Base-by-base conservation (phyloP, 2,329 filamentous ascomycete species). In the Phoma sp. region DNA sequence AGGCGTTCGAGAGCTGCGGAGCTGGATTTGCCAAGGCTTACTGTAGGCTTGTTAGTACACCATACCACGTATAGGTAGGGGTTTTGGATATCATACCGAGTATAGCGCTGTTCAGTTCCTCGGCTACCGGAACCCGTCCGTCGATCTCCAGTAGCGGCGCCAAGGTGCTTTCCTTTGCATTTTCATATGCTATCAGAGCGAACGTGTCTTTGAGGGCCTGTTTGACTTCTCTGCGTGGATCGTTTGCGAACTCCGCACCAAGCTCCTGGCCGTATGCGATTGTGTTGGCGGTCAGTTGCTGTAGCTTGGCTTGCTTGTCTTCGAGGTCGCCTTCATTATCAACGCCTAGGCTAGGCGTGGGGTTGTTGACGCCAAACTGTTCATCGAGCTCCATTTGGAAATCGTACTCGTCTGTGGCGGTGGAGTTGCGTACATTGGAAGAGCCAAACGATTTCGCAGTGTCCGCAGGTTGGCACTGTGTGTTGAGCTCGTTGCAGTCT, bases 81-180 rank as follows among this genome's bases (percentile, higher is more conserved):
- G 21, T 17, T 33, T 6, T 44, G 25, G 32, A 17, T 19, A 21
- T 71, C 64, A 39, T 69, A 96, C 92, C 87, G 57, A 99, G 76
- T 66, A 99, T 96, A 41, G 92, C 93, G 57, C 91, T 91, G 75
- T 98, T 98, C 52, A 99, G 81, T 74, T 96, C 93, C 78, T 99
- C 95, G 8, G 93, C 93, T 36, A 98, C 91, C 17, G 86, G 82
- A 17, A 88, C 85, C 38, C 95, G 82, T 1, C 91, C 92, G 47
- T 84, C 85, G 35, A 84, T 82, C 67, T 96, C 91, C 53, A 99
- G 80, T 56, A 97, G 78, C 69, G 91, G 88, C 15, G 88, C 88
- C 55, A 97, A 84, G 55, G 89, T 85, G 59, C 90, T 91, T 63
- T 88, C 86, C 15, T 89, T 82, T 0, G 93, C 91, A 69, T 97